Conservation (phyloP, 2,329 filamentous ascomycete genomes). For the Cyphellophora attinorum region DNA sequence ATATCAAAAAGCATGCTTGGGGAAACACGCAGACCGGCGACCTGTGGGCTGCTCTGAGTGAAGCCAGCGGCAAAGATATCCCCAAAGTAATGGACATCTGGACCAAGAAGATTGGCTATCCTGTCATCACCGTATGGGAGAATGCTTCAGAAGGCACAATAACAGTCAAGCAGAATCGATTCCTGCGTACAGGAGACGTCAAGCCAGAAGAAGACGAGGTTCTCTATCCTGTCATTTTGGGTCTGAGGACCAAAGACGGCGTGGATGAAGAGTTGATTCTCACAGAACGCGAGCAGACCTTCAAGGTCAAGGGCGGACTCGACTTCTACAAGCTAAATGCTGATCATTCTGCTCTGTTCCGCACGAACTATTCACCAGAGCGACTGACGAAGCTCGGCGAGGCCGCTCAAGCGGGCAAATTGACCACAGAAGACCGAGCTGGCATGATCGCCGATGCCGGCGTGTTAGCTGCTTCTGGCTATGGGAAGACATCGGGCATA, state of each 20-base stretch:
- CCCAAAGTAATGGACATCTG: constrained; percentile 87
- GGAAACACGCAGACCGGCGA: constrained; percentile 88
- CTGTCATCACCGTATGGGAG: constrained; percentile 79
- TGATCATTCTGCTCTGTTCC: constrained; percentile 85
- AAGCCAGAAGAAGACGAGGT: constrained; percentile 86
- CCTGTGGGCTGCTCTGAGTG: constrained; percentile 77
- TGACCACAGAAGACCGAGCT: constrained; percentile 82
- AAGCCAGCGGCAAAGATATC: constrained; percentile 85
- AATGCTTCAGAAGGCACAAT: constrained; percentile 62
- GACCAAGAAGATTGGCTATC: constrained; percentile 94
- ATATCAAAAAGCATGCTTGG: constrained; percentile 94
- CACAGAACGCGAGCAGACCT: constrained; percentile 60
- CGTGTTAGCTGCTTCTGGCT: constrained; percentile 78
- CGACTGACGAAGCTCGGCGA: constrained; percentile 79
- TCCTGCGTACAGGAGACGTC: constrained; percentile 83
- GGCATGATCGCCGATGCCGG: constrained; percentile 93
- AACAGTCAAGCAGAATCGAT: constrained; percentile 87
- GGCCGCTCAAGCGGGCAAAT: constrained; percentile 68
- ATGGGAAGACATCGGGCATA: constrained; percentile 85
- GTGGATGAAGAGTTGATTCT: constrained; percentile 69
- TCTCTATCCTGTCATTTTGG: constrained; percentile 82
- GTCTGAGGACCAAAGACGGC: constrained; percentile 73
- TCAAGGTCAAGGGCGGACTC: constrained; percentile 60
- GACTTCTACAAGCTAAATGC: constrained; percentile 97
- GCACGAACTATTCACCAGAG: constrained; percentile 76